Conservation (phyloP, 129 eudicot genomes). For the Dittrichia graveolens region DNA sequence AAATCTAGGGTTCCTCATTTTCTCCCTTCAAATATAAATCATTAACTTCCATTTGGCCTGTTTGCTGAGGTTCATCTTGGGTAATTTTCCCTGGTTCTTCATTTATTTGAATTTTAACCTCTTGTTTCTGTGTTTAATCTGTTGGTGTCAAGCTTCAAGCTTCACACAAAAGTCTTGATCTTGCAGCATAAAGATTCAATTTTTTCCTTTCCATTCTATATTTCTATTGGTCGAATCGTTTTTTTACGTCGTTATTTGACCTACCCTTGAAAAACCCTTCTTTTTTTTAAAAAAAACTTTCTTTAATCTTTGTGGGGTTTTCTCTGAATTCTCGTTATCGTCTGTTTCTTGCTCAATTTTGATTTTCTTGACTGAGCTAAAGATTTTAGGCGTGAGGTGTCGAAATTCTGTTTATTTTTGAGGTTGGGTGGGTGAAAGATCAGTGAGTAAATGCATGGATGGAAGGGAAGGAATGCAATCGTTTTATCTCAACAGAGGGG, state of each 20-base stretch:
- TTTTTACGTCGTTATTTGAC: conserved; percentile 17
- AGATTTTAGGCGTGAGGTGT: conserved; percentile 13
- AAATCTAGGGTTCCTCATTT: conserved; percentile 57
- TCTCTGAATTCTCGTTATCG: background rate
- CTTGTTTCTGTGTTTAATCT: conserved; percentile 15
- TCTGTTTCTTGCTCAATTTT: conserved; percentile 24
- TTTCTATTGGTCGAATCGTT: background rate
- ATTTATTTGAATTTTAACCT: conserved; percentile 4
- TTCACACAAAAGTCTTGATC: background rate
- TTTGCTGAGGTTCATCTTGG: conserved; percentile 18
- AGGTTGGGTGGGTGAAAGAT: conserved; percentile 32
- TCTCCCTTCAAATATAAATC: background rate
- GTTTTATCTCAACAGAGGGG: conserved; percentile 66
- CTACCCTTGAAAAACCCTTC: conserved; percentile 49
- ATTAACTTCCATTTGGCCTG: background rate
- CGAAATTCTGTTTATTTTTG: conserved; percentile 1
- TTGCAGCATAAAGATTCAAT: conserved; percentile 26
- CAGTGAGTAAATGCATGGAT: conserved; percentile 82
- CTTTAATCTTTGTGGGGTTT: conserved; percentile 4
- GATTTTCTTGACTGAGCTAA: background rate
- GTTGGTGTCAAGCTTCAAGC: conserved; percentile 23
- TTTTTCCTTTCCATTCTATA: background rate
- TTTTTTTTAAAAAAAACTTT: background rate
- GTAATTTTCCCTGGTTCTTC: conserved; percentile 5
- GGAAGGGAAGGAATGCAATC: conserved; percentile 86